Conservation (phyloP, 257 asterid genomes). For the Parsonsia alboflavescens region DNA sequence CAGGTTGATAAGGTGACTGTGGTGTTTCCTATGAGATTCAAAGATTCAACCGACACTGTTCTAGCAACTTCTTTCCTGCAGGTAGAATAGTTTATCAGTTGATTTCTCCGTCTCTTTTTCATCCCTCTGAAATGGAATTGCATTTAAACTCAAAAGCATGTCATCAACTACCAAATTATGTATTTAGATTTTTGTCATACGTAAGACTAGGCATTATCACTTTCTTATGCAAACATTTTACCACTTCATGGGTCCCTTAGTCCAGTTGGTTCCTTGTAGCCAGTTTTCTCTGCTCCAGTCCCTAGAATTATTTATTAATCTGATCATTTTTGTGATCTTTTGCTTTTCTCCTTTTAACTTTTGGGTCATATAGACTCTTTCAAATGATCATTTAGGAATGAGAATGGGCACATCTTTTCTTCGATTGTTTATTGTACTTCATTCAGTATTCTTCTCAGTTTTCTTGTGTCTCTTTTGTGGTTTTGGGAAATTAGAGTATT, state of each 20-base stretch:
- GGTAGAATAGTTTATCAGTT: conserved; percentile 32
- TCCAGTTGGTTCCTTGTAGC: not conserved
- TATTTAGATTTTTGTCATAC: not conserved
- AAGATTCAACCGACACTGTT: conserved; percentile 73
- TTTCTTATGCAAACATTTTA: not conserved
- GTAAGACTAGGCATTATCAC: not conserved
- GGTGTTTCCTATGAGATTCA: conserved; percentile 86
- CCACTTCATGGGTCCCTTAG: not conserved
- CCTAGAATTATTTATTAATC: too few relatives aligned
- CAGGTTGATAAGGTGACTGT: conserved; percentile 73
- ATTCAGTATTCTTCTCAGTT: not conserved
- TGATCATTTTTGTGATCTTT: not conserved
- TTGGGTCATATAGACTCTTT: not conserved
- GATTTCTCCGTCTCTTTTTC: conserved; percentile 6
- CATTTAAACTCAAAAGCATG: not conserved
- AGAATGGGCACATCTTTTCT: not conserved
- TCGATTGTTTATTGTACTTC: not conserved
- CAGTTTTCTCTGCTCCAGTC: too few relatives aligned
- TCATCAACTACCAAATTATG: not conserved
- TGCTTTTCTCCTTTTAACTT: not conserved
- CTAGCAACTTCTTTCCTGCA: conserved; percentile 92
- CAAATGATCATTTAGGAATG: not conserved
- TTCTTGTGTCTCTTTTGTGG: not conserved
- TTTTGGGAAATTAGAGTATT: not conserved
- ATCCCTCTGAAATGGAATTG: not conserved